A percentile compares a stretch with the other conserved stretches of the same genome.
Evolutionary conservation across 169 alveolate species (phyloP).

Genomic region (Babesia caballi): DNA sequence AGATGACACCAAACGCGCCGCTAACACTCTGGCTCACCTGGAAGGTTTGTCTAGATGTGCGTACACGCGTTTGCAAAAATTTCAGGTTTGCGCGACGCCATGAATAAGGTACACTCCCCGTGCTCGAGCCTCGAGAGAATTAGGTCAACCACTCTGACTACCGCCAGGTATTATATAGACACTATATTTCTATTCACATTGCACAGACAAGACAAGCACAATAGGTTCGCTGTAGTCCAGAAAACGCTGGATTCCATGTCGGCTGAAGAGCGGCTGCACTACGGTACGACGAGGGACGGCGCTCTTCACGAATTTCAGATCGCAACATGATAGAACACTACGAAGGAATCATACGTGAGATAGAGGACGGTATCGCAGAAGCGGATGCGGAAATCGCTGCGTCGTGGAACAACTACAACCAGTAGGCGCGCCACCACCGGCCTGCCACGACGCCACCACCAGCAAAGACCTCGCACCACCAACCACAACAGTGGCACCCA

Average conservation of each 20-base stretch:
- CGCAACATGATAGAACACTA: constrained; percentile 62
- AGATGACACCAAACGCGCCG: constrained; percentile 53
- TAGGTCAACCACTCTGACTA: constrained; percentile 5
- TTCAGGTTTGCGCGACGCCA: constrained; percentile 61
- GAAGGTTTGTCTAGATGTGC: constrained; percentile 24
- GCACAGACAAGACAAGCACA: constrained; percentile 6
- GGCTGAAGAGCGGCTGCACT: constrained; percentile 51
- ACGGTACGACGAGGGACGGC: constrained; percentile 19
- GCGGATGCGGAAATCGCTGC: constrained; percentile 47
- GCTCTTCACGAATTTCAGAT: constrained; percentile 3
- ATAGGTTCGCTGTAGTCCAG: constrained; percentile 47
- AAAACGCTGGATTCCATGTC: constrained; percentile 63
- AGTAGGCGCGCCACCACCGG: neutral
- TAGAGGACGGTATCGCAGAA: constrained; percentile 48
- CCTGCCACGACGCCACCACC: neutral
- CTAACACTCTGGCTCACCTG: constrained; percentile 52
- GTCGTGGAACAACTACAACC: constrained; percentile 40
- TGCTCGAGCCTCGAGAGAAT: constrained; percentile 58
- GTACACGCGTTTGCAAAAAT: neutral
- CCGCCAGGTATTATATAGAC: neutral
- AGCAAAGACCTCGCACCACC: neutral
- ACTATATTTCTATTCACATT: neutral
- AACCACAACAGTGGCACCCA: neutral
- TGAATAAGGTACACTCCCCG: constrained; percentile 65
- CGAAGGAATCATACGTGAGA: constrained; percentile 50